These are phyloP conservation scores for Hirsutella thompsonii DNA, from an alignment of 2,329 filamentous ascomycete genomes.

Conservation along the genomic window DNA sequence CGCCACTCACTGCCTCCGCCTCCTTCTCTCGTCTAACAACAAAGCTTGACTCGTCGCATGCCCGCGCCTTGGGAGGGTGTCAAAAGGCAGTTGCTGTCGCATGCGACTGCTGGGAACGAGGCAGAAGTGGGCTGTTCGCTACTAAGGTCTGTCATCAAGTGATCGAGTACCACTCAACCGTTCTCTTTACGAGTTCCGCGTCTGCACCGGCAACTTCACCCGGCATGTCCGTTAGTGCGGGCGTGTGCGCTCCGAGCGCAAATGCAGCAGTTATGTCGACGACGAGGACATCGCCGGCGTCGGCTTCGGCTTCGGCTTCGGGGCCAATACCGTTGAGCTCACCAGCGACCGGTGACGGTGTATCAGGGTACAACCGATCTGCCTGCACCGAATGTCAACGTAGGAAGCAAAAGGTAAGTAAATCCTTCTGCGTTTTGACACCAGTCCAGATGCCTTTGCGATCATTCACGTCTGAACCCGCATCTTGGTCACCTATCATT, in stretches of 20 bases:
- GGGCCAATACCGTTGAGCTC: not conserved
- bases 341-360: not conserved
- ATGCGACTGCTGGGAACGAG: too few relatives aligned
- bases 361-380: conserved; percentile 12
- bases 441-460: not conserved
- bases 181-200: too few relatives aligned
- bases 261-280: not conserved
- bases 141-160: too few relatives aligned
- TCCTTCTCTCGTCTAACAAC: too few relatives aligned
- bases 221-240: not conserved
- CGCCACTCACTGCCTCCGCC: too few relatives aligned
- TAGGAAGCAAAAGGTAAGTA: conserved; percentile 23
- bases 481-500: too few relatives aligned
- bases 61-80: too few relatives aligned
- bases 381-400: conserved; percentile 31
- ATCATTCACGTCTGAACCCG: too few relatives aligned
- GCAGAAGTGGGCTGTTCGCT: too few relatives aligned
- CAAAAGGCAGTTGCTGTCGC: too few relatives aligned
- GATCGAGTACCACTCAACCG: too few relatives aligned
- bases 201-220: not conserved
- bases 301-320: not conserved
- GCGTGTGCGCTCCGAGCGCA: not conserved
- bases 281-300: not conserved
- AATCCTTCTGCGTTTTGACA: not conserved
- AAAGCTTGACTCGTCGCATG: too few relatives aligned